Conservation (phyloP, 2,329 filamentous ascomycete species). For the Clonostachys byssicola region DNA sequence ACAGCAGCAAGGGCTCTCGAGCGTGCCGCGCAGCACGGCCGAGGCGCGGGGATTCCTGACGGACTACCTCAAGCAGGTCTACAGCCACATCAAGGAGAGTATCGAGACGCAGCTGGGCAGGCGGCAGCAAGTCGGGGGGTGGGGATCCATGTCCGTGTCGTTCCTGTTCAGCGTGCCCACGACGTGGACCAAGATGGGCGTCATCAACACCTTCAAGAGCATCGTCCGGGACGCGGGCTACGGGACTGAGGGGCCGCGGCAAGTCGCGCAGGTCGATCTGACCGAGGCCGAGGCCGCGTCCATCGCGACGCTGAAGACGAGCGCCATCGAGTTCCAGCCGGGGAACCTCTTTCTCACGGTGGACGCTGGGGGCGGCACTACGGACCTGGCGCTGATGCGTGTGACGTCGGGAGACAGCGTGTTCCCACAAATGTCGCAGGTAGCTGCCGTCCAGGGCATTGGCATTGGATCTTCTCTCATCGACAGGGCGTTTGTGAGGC, state of each 20-base stretch:
- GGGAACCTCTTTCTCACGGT: constrained; percentile 36
- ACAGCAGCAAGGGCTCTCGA: constrained; percentile 35
- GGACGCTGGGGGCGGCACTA: constrained; percentile 41
- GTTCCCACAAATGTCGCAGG: constrained; percentile 22
- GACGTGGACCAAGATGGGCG: constrained; percentile 45
- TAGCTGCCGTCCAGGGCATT: constrained; percentile 34
- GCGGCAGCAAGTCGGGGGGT: constrained; percentile 24
- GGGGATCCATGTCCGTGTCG: constrained; percentile 38
- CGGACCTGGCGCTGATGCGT: constrained; percentile 38
- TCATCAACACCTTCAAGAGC: constrained; percentile 44
- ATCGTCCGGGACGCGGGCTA: constrained; percentile 45
- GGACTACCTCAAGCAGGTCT: constrained; percentile 44
- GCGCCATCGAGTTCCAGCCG: constrained; percentile 25
- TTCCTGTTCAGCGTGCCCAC: constrained; percentile 56
- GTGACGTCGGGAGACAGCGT: constrained; percentile 20
- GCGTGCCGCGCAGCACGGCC: constrained; percentile 29
- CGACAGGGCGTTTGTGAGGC: constrained; percentile 31
- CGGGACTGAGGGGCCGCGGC: constrained; percentile 29
- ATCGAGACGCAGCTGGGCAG: constrained; percentile 33
- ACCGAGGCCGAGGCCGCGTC: constrained; percentile 44
- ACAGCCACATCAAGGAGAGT: constrained; percentile 40
- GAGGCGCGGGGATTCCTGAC: constrained; percentile 41
- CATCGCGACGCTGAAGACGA: constrained; percentile 38
- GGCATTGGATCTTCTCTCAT: constrained; percentile 41
- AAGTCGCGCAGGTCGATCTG: constrained; percentile 34